These are phyloP conservation scores for Emmonsia crescens DNA, from an alignment of 2,329 filamentous ascomycete species.

Conservation along the genomic window DNA sequence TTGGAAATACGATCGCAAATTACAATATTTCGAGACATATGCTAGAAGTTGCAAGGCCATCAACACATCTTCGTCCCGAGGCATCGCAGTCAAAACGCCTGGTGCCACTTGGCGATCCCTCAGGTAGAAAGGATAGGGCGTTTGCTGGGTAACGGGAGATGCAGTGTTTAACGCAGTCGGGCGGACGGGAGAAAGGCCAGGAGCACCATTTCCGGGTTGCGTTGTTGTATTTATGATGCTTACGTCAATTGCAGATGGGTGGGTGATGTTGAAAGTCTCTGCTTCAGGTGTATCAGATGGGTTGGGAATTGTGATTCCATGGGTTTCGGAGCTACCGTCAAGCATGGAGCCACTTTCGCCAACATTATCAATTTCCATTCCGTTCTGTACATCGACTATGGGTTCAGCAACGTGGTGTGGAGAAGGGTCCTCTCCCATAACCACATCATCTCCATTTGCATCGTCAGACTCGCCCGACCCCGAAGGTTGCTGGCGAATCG, in stretches of 20 bases:
- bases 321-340: slow-evolving; percentile 55
- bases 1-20: slow-evolving; percentile 89
- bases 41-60: slow-evolving; percentile 96
- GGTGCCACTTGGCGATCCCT: slow-evolving; percentile 61
- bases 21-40: slow-evolving; percentile 98
- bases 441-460: slow-evolving; percentile 69
- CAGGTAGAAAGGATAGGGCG: slow-evolving; percentile 67
- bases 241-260: slow-evolving; percentile 71
- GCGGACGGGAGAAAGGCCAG: slow-evolving; percentile 62
- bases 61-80: slow-evolving; percentile 90
- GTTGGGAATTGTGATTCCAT: slow-evolving; percentile 65
- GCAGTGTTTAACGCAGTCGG: slow-evolving; percentile 48
- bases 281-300: slow-evolving; percentile 77
- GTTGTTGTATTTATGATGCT: slow-evolving; percentile 65
- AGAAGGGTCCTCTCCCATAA: slow-evolving; percentile 55
- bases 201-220: slow-evolving; percentile 54
- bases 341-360: slow-evolving; percentile 72
- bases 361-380: slow-evolving; percentile 80
- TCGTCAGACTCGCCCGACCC: slow-evolving; percentile 81
- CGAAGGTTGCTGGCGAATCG: slow-evolving; percentile 81
- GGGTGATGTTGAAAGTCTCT: slow-evolving; percentile 88
- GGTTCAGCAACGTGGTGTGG: slow-evolving; percentile 48
- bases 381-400: slow-evolving; percentile 65
- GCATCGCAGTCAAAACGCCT: slow-evolving; percentile 79
- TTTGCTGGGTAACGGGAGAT: slow-evolving; percentile 59